These are phyloP conservation scores for Shiraia sp. DNA, from an alignment of 2,329 filamentous ascomycete genomes.

Conservation along the genomic window DNA sequence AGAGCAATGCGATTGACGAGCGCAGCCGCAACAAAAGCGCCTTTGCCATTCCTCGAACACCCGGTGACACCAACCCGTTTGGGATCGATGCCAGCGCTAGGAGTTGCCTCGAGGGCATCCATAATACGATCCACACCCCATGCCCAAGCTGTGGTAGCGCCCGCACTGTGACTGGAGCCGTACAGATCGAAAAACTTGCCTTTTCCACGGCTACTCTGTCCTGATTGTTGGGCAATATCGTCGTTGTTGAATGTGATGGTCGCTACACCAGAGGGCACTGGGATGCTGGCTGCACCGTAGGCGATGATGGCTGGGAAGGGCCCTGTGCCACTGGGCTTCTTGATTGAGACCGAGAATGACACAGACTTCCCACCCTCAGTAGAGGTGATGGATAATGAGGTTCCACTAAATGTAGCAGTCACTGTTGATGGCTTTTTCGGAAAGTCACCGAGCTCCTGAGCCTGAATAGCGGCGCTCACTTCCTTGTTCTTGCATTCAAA, in stretches of 20 bases:
- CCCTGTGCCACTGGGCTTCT: constrained; percentile 48
- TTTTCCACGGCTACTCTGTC: constrained; percentile 53
- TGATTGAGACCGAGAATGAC: constrained; percentile 43
- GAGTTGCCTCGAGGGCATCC: constrained; percentile 59
- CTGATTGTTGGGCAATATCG: constrained; percentile 57
- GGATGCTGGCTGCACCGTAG: constrained; percentile 59
- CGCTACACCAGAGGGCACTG: constrained; percentile 58
- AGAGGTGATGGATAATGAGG: constrained; percentile 41
- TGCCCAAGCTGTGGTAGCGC: constrained; percentile 65
- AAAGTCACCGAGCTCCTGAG: constrained; percentile 44
- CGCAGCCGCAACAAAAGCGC: constrained; percentile 64
- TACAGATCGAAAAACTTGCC: constrained; percentile 65
- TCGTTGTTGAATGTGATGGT: constrained; percentile 65
- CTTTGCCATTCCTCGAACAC: constrained; percentile 68
- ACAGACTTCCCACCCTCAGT: constrained; percentile 41
- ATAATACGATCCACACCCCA: constrained; percentile 66
- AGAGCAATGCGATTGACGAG: constrained; percentile 63
- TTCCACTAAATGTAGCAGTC: constrained; percentile 36
- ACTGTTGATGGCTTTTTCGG: constrained; percentile 42
- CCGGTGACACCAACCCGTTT: constrained; percentile 59
- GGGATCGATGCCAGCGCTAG: constrained; percentile 50
- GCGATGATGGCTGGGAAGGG: constrained; percentile 63
- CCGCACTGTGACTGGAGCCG: constrained; percentile 58
- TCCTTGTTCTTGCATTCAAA: constrained; percentile 45
- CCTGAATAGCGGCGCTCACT: constrained; percentile 40